A percentile compares a stretch with the other conserved stretches of the same genome.
Conservation (phyloP, 2,329 filamentous ascomycete species). For the Cladosporium sp. region DNA sequence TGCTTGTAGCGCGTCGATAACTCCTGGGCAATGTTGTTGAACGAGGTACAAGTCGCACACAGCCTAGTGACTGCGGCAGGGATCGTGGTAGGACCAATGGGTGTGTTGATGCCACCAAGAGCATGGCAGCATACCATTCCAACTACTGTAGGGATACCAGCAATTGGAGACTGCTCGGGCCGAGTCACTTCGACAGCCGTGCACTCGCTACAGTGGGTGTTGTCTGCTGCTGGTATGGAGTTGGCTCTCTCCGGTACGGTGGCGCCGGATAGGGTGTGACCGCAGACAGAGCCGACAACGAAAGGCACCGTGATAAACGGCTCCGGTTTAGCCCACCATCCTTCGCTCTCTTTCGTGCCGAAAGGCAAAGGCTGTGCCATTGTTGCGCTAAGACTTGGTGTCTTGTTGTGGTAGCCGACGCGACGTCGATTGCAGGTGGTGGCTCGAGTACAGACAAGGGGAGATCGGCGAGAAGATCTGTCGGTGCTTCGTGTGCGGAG, state of each 20-base stretch:
- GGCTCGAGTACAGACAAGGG: not conserved
- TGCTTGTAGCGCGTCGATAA: not conserved
- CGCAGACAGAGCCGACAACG: not conserved
- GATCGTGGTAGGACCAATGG: constrained; percentile 1
- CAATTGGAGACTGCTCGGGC: not conserved
- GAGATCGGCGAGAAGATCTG: not conserved
- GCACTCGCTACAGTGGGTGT: not conserved
- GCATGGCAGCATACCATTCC: not conserved
- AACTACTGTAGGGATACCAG: not conserved
- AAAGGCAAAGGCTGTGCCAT: not conserved
- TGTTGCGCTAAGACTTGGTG: not conserved
- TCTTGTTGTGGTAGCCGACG: not conserved
- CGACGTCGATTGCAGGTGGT: not conserved
- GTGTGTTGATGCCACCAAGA: not conserved
- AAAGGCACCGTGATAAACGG: not conserved
- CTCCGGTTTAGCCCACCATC: not conserved
- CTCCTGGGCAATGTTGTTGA: not conserved
- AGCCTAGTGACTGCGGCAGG: not conserved
- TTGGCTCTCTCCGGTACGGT: not conserved
- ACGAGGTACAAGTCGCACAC: not conserved
- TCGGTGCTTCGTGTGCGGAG: not conserved
- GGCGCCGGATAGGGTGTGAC: not conserved
- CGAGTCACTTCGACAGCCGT: too few species aligned
- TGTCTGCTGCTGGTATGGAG: not conserved
- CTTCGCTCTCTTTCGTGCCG: not conserved